phyloP scores from a whole-genome alignment of 1,139 yeast species.

The Pichia sp. region DNA sequence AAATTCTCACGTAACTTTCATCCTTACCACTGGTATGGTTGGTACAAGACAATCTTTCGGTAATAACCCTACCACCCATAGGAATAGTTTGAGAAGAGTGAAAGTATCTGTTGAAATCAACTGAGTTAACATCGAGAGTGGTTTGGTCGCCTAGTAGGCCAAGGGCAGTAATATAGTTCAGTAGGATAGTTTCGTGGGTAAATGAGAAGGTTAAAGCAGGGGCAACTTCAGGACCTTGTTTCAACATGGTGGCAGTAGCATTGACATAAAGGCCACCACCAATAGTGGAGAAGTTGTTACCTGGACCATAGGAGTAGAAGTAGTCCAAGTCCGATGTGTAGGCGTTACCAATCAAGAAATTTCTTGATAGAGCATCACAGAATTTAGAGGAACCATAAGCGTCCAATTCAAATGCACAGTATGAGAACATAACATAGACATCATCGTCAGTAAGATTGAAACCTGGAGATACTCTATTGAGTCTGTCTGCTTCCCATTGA shows the following conservation, averaged over 20 bases:
- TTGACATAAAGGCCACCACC: constrained; percentile 44
- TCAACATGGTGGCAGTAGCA: constrained; percentile 43
- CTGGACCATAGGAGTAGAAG: constrained; percentile 49
- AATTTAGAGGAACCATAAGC: constrained; percentile 44
- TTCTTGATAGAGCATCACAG: constrained; percentile 46
- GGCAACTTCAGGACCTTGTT: constrained; percentile 23
- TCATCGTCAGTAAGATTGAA: constrained; percentile 37
- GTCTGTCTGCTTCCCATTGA: constrained; percentile 22
- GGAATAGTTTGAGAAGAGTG: constrained; percentile 36
- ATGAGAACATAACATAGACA: constrained; percentile 35
- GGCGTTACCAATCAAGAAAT: constrained; percentile 41
- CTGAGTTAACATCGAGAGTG: constrained; percentile 19
- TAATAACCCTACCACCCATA: constrained; percentile 47
- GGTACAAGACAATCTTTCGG: constrained; percentile 43
- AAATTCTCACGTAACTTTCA: constrained; percentile 17
- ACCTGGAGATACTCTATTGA: constrained; percentile 33
- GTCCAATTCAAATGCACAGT: constrained; percentile 51
- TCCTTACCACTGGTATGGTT: constrained; percentile 11
- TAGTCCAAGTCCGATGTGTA: constrained; percentile 41
- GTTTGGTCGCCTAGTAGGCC: constrained; percentile 39
- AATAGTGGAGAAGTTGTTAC: constrained; percentile 38
- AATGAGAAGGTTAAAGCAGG: constrained; percentile 36
- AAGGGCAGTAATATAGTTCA: constrained; percentile 39
- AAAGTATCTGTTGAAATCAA: constrained; percentile 34
- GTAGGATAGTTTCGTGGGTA: constrained; percentile 49